Percentiles rank a stretch among this genome's conserved stretches.
Conservation (phyloP, 1,139 yeast species). For the Blastobotrys illinoisensis region DNA sequence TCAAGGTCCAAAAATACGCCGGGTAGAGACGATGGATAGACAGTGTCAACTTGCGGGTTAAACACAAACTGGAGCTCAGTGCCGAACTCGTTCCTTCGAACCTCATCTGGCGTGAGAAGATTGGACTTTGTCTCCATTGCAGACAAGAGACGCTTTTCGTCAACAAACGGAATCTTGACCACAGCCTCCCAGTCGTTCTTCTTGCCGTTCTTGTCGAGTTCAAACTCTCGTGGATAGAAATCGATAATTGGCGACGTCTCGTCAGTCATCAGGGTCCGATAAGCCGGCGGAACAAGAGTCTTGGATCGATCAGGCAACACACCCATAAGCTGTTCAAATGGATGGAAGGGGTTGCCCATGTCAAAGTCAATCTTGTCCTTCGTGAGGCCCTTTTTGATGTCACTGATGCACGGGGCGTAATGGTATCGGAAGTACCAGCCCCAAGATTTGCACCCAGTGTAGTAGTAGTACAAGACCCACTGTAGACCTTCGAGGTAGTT, state of each 20-base stretch:
- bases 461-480: conserved; percentile 91
- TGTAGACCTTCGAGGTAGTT: conserved; percentile 91
- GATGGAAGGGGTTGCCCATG: conserved; percentile 73
- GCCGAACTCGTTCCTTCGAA: conserved; percentile 69
- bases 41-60: conserved; percentile 69
- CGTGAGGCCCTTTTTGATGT: conserved; percentile 63
- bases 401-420: conserved; percentile 91
- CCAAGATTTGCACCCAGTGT: conserved; percentile 90
- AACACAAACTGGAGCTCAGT: conserved; percentile 57
- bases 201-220: conserved; percentile 88
- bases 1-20: conserved; percentile 72
- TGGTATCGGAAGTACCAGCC: conserved; percentile 88
- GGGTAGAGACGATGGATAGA: conserved; percentile 74
- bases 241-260: conserved; percentile 81
- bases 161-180: conserved; percentile 90
- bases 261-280: conserved; percentile 84
- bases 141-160: conserved; percentile 63
- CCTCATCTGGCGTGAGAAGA: conserved; percentile 63
- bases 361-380: conserved; percentile 54
- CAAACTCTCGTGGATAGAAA: conserved; percentile 87
- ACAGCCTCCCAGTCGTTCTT: conserved; percentile 98
- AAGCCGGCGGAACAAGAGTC: conserved; percentile 68
- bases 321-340: conserved; percentile 97
- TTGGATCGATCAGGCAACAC: conserved; percentile 92
- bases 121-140: conserved; percentile 63